Evolutionary conservation across 495 filamentous ascomycete genomes (phyloP), one percentile per base, ranked within the genome.

Genomic region (Evansstolkia leycettana): DNA sequence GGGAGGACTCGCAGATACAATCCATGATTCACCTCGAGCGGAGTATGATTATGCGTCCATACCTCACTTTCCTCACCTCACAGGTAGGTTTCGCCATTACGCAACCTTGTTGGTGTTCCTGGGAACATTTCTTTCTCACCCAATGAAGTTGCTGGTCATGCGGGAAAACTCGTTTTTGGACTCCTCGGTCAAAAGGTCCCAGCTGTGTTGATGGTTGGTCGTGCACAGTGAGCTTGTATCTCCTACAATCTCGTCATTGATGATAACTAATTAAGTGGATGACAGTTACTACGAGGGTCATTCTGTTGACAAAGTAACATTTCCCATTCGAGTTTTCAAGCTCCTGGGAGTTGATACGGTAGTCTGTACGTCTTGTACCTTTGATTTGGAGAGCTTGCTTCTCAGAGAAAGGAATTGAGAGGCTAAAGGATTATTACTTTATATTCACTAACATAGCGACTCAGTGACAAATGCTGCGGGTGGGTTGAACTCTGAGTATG

Each of bases 381-480:
- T 5, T 11, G n/a, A n/a, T n/a, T n/a, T n/a, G 13, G 9, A 15
- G n/a, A 26, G n/a, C 6, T n/a, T 34, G 31, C 34, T 31, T 10
- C 16, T 30, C 39, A 77, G 72, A 84, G 37, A 87, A 82, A 10
- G 86, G 86, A 52, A 81, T 82, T 28, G 79, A 80, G 37, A 82
- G 82, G n/a, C n/a, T n/a, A n/a, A n/a, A n/a, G n/a, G n/a, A n/a
- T n/a, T n/a, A 23, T 23, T 23, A 23, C 9, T 23, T 23, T 23
- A n/a, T n/a, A n/a, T n/a, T n/a, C n/a, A 23, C 20, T 23, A 9
- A 23, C 20, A 9, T 23, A 5, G 4, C 31, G 46, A 38, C 16
- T 30, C 39, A 77, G 72, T 84, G 37, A 87, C 82, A 10, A 87
- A 87, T 52, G 82, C 82, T 28, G 79, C 81, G 37, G 82, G 82